Conservation (phyloP, 441 rosid genomes). For the Gossypium gossypioides region DNA sequence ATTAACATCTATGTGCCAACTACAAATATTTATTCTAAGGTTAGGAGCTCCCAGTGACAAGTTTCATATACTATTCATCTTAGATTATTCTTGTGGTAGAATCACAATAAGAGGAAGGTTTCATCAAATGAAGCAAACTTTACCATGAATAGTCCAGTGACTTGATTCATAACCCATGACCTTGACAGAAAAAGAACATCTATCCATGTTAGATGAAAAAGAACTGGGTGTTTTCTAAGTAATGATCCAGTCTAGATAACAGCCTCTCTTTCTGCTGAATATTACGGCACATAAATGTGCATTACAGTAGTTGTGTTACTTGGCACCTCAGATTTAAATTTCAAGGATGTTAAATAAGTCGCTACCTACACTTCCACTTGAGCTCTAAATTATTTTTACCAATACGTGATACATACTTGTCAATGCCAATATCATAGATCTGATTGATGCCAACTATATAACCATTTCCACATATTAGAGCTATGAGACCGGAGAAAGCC, state of each 20-base stretch:
- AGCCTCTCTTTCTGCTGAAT: background rate
- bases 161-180: too few species aligned
- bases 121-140: too few species aligned
- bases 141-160: too few species aligned
- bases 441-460: constrained; percentile 97
- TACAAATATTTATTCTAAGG: too few species aligned
- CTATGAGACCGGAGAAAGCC: constrained; percentile 76
- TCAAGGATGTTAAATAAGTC: background rate
- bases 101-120: too few species aligned
- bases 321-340: background rate
- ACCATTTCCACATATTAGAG: constrained; percentile 89
- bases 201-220: background rate
- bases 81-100: too few species aligned
- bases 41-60: too few species aligned
- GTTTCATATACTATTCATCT: too few species aligned
- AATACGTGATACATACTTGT: constrained; percentile 50
- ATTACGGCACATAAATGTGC: background rate
- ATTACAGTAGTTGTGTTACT: background rate
- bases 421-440: constrained; percentile 86
- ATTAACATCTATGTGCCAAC: too few species aligned
- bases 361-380: background rate
- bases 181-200: background rate
- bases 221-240: background rate
- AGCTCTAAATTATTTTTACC: background rate
- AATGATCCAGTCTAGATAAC: background rate